Base-by-base conservation (phyloP, 805 yeast species). In the Hanseniaspora guilliermondii region DNA sequence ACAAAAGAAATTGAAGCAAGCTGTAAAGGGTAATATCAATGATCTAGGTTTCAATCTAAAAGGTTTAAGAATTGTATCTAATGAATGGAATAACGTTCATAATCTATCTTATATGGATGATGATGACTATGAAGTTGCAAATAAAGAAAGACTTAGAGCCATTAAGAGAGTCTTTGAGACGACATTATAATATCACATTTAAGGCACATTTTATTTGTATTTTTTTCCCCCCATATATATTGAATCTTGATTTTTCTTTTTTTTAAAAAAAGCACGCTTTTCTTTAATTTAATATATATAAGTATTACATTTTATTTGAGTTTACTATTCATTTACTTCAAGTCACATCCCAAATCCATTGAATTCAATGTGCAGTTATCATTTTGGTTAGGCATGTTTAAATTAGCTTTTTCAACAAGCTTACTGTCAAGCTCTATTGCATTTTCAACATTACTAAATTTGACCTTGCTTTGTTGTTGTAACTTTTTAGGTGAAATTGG, bases 11-110 rank as follows among this genome's bases (percentile, higher is more conserved):
- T 70, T 93, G 55, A 75, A 95, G 58, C 60, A 55, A 0, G 77
- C 79, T 53, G 70, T 93, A 52, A 68, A 70, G 47, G 61, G 64
- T 3, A 78, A 79, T 21, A 71, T 76, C 16, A 72, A 75, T 46
- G 82, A 78, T 56, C 73, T 93, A 46, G 97, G 97, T 9, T 82
- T 76, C 71, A 93, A 93, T 63, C 73, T 87, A 19, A 89, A 85
- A 58, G 97, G 96, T 4, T 72, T 93, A 65, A 78, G 76, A 60
- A 85, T 79, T 61, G 68, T 85, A 57, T 82, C 80, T 64, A 78
- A 75, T 44, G 87, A 84, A 66, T 89, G 96, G 96, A 78, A 79
- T 56, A 68, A 82, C 63, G 75, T 73, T 42, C 97, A 91, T 64
- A 80, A 76, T 60, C 73, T 77, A 35, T 87, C 83, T 64, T 88